Evolutionary conservation across 2,329 filamentous ascomycete species (phyloP).

Genomic region (Hymenoscyphus occultus): DNA sequence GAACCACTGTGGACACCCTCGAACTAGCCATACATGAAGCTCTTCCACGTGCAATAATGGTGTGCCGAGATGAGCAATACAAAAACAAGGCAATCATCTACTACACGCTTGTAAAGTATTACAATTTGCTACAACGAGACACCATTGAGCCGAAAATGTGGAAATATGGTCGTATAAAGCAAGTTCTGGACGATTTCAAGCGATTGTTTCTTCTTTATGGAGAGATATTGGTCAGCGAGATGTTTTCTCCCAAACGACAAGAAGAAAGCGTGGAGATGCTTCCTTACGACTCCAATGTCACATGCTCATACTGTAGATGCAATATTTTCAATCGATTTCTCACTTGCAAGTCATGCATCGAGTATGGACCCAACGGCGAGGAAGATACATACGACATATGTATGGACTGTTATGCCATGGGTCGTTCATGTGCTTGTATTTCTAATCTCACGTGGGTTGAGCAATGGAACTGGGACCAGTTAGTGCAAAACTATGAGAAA

Average conservation of each 20-base stretch:
- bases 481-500: conserved; percentile 72
- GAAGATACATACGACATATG: conserved; percentile 92
- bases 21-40: conserved; percentile 84
- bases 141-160: conserved; percentile 42
- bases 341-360: conserved; percentile 82
- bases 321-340: conserved; percentile 98
- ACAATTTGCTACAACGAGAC: conserved; percentile 55
- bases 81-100: conserved; percentile 97
- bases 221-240: conserved; percentile 77
- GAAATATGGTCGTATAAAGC: conserved; percentile 50
- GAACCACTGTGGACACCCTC: conserved; percentile 87
- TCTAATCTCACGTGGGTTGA: conserved; percentile 88
- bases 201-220: conserved; percentile 76
- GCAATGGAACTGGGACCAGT: conserved; percentile 81
- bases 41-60: conserved; percentile 80
- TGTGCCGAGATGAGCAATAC: conserved; percentile 97
- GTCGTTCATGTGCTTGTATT: conserved; percentile 84
- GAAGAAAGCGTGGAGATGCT: conserved; percentile 72
- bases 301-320: conserved; percentile 90
- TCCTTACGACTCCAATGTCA: conserved; percentile 85
- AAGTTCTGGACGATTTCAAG: conserved; percentile 80
- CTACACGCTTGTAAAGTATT: conserved; percentile 80
- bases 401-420: conserved; percentile 99
- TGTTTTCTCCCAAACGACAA: conserved; percentile 63
- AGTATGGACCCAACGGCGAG: conserved; percentile 63